Base-by-base conservation (phyloP, 345 rosid genomes). In the Abelmoschus esculentus region DNA sequence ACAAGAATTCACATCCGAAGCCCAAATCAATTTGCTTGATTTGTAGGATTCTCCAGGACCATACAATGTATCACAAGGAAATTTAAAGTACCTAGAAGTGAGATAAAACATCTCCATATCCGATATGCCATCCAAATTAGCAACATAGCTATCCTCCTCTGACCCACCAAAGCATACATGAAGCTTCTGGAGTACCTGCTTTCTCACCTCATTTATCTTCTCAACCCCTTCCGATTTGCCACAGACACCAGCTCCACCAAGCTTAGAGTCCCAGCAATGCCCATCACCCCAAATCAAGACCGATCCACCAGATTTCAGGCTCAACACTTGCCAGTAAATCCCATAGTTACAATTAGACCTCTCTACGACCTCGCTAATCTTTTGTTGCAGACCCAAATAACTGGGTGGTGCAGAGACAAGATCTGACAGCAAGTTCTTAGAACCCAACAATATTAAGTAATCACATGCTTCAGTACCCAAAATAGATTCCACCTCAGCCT, bases 221-320 rank as follows among this genome's bases (percentile, higher is more conserved):
- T 82, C 82, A 77, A 19, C 72, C 57, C 71, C 83, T 58, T 79
- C 87, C 44, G 66, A 63, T 70, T 71, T 77, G 0, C 64, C 76
- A 78, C 70, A 77, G 54, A 67, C 76, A 47, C 80, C 83, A 7
- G 68, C 73, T 32, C 69, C 76, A 5, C 81, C 80, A 77, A 31
- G 70, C 61, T 77, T 82, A 6, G 77, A 61, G 67, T 78, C 80
- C 74, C 79, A 79, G 71, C 83, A 89, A 77, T 82, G 83, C 14
- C 99, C 98, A 76, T 91, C 97, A 29, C 96, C 96, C 96, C 96
- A 93, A 32, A 79, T 72, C 85, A 93, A 81, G 74, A 86, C 70
- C 19, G 84, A 74, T 34, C 87, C 97, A 14, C 90, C 92, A 3
- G 96, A 84, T 79, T 80, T 87, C 58, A 84, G 76, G 68, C 77